Conservation (phyloP, 345 rosid genomes). For the Gossypium arboreum region DNA sequence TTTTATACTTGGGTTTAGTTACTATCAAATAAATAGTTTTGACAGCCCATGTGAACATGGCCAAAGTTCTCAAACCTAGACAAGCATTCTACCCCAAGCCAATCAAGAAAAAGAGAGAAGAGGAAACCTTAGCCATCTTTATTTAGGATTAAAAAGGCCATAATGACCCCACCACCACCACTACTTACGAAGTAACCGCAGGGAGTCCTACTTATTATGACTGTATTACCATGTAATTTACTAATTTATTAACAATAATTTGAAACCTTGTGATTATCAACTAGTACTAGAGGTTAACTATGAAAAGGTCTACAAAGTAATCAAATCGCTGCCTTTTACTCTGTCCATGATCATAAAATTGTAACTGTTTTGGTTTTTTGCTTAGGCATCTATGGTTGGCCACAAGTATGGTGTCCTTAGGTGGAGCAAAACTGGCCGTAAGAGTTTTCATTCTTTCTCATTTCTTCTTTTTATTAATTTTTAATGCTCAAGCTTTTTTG, state of each 20-base stretch:
- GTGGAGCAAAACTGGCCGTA: slow-evolving; percentile 94
- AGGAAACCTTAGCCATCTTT: not conserved
- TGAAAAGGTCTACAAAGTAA: not conserved
- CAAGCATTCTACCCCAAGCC: not conserved
- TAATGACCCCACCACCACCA: not conserved
- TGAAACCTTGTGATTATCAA: not conserved
- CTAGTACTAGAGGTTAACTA: not conserved
- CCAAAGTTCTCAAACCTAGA: not conserved
- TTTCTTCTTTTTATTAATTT: not conserved
- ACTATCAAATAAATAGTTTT: not conserved
- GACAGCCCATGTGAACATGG: not conserved
- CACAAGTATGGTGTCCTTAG: slow-evolving; percentile 90
- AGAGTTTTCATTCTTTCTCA: slow-evolving; percentile 19
- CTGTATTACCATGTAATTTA: not conserved
- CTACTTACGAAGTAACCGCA: not conserved
- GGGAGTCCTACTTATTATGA: not conserved
- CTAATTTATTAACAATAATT: not conserved
- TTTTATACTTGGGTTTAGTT: not conserved
- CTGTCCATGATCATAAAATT: not conserved
- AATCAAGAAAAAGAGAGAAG: not conserved
- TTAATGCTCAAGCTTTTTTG: not conserved
- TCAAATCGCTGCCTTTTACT: not conserved
- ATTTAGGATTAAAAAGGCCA: not conserved
- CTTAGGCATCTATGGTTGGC: slow-evolving; percentile 95
- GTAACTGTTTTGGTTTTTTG: slow-evolving; percentile 9